These are phyloP conservation scores for Alternaria viburni DNA, from an alignment of 2,329 filamentous ascomycete genomes.

Conservation along the genomic window DNA sequence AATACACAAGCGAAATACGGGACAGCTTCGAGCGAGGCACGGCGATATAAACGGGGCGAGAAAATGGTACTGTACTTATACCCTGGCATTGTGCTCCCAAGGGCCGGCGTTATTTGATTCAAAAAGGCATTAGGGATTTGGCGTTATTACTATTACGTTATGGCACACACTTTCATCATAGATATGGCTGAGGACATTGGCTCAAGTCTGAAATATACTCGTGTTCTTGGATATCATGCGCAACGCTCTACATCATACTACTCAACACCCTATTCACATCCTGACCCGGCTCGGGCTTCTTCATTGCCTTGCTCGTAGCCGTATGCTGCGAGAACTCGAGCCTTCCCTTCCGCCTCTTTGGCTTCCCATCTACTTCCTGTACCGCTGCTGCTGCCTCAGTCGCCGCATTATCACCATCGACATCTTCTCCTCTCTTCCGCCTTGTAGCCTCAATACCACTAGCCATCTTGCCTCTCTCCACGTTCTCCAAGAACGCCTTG, in stretches of 20 bases:
- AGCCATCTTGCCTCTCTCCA: slow-evolving; percentile 80
- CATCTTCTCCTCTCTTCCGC: slow-evolving; percentile 58
- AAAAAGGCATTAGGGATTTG: background rate
- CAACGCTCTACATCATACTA: slow-evolving; percentile 42
- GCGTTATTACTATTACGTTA: background rate
- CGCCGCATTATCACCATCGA: slow-evolving; percentile 30
- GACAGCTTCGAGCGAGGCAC: slow-evolving; percentile 98
- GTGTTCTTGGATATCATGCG: slow-evolving; percentile 14
- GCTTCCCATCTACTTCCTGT: slow-evolving; percentile 43
- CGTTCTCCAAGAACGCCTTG: slow-evolving; percentile 78
- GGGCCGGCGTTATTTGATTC: slow-evolving; percentile 4
- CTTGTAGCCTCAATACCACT: slow-evolving; percentile 62
- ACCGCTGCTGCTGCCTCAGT: slow-evolving; percentile 19
- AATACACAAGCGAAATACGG: slow-evolving; percentile 95
- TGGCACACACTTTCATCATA: background rate
- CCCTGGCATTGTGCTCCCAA: slow-evolving; percentile 24
- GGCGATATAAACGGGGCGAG: slow-evolving; percentile 69
- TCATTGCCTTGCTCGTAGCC: slow-evolving; percentile 51
- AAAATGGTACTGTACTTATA: slow-evolving; percentile 23
- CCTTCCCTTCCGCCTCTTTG: slow-evolving; percentile 32
- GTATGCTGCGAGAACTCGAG: slow-evolving; percentile 72
- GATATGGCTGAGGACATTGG: background rate
- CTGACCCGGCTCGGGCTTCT: slow-evolving; percentile 40
- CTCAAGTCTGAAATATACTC: background rate
- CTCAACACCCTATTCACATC: slow-evolving; percentile 45